Conservation (phyloP, 345 rosid genomes). For the Litchi chinensis region DNA sequence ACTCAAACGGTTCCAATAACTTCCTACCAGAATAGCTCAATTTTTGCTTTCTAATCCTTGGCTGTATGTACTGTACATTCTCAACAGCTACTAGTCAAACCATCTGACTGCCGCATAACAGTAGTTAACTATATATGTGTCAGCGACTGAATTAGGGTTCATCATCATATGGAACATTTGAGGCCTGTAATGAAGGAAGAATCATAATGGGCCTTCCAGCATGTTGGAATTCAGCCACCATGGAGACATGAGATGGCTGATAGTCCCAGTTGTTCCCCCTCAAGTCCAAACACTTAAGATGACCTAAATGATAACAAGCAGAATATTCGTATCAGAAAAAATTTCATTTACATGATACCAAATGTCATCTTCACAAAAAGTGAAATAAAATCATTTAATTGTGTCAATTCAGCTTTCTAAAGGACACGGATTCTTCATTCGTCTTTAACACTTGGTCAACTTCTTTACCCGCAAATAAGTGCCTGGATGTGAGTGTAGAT, state of each 20-base stretch:
- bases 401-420: background rate
- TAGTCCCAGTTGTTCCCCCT: constrained; percentile 62
- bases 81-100: background rate
- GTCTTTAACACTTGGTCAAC: background rate
- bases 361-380: background rate
- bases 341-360: background rate
- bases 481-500: background rate
- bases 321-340: background rate
- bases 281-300: constrained; percentile 69
- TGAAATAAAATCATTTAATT: background rate
- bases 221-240: constrained; percentile 58
- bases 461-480: background rate
- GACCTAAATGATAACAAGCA: constrained; percentile 42
- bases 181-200: constrained; percentile 41
- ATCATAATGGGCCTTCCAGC: constrained; percentile 62
- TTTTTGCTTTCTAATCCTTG: background rate
- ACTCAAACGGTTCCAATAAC: no score
- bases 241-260: constrained; percentile 38
- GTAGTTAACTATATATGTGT: background rate
- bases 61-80: background rate
- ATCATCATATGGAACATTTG: constrained; percentile 66
- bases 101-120: background rate
- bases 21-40: background rate
- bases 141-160: constrained; percentile 53
- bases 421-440: background rate